Evolutionary conservation across 768 basidiomycete species (phyloP).

Genomic region (Auricularia auricula-judae): DNA sequence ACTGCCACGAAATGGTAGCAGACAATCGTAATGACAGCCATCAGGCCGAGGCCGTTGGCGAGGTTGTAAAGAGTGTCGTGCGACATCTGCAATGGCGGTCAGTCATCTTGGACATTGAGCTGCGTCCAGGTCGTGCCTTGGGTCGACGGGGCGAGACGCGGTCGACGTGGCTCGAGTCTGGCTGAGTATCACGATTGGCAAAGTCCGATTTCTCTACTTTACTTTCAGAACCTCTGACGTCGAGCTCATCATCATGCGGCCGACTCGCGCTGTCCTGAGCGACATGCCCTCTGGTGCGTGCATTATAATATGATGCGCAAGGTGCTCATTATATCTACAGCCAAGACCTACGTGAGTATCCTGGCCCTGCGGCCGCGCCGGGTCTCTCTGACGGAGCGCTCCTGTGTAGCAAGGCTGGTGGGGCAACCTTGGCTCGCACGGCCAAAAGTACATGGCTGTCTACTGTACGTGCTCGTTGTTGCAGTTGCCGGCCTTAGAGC

Average conservation of each 20-base stretch:
- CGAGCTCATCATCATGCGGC: slow-evolving; percentile 38
- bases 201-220: neutral
- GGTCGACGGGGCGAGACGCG: neutral
- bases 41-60: slow-evolving; percentile 70
- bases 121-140: neutral
- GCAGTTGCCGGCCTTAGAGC: too few relatives aligned
- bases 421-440: slow-evolving; percentile 63
- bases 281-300: slow-evolving; percentile 81
- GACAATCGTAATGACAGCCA: slow-evolving; percentile 82
- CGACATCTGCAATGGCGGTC: slow-evolving; percentile 43
- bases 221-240: neutral
- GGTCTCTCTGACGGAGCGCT: neutral
- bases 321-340: slow-evolving; percentile 25
- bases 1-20: slow-evolving; percentile 87
- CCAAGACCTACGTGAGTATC: slow-evolving; percentile 69
- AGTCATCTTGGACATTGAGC: neutral
- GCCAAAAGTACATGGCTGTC: slow-evolving; percentile 63
- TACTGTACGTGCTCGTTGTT: slow-evolving; percentile 46
- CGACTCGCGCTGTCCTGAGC: slow-evolving; percentile 44
- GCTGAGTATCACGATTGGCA: neutral
- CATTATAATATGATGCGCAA: neutral
- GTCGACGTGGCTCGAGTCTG: slow-evolving; percentile 1
- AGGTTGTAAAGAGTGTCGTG: slow-evolving; percentile 72
- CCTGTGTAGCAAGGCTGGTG: slow-evolving; percentile 71
- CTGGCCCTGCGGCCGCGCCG: neutral